Conservation (phyloP, 257 asterid genomes). For the Solanum lycopersicoides region DNA sequence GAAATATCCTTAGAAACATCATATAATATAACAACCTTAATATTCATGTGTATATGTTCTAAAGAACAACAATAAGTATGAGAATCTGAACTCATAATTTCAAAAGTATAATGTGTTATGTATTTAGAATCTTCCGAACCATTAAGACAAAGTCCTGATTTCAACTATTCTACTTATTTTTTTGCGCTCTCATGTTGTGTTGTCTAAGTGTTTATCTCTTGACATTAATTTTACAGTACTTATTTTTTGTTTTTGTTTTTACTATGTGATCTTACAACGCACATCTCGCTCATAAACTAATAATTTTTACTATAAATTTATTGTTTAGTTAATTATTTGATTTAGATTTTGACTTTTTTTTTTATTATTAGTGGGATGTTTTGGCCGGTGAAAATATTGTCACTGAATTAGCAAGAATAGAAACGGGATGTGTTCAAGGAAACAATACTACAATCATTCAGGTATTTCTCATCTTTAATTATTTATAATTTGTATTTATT, state of each 20-base stretch:
- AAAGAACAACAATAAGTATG: not conserved
- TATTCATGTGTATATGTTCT: not conserved
- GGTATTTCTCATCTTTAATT: not conserved
- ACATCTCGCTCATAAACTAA: no score
- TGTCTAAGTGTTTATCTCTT: not conserved
- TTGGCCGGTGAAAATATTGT: conserved; percentile 18
- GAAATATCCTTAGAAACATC: no score
- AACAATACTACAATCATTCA: conserved; percentile 6
- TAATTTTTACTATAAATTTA: not conserved
- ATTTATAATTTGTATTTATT: not conserved
- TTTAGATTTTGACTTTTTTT: no score
- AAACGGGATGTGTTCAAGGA: conserved; percentile 37
- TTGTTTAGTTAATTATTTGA: not conserved
- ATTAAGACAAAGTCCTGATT: not conserved
- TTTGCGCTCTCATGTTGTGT: not conserved
- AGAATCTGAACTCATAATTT: not conserved
- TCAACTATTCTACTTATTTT: not conserved
- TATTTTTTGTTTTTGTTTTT: not conserved
- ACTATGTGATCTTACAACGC: not conserved
- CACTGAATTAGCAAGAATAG: conserved; percentile 25
- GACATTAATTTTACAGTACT: not conserved
- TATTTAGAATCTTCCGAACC: not conserved
- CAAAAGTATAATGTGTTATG: no score
- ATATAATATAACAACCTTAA: no score
- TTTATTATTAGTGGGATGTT: no score